Percentiles rank a stretch among this genome's conserved stretches.
Evolutionary conservation across 2,329 filamentous ascomycete species (phyloP).

Genomic region (Aspergillus novoparasiticus): DNA sequence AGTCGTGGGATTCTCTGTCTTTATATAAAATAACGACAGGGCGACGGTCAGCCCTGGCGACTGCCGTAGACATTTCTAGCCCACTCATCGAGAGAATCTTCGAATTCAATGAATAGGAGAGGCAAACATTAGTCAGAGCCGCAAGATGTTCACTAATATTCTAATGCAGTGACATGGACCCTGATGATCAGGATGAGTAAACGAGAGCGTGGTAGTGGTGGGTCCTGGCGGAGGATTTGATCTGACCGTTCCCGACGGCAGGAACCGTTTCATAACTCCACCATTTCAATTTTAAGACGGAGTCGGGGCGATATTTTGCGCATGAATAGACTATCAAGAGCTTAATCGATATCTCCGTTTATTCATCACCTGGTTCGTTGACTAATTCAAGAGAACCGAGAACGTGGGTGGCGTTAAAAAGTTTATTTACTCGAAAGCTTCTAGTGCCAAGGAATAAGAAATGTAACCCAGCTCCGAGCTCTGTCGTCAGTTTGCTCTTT

Average conservation of each 20-base stretch:
- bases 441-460: neutral
- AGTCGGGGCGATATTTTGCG: neutral
- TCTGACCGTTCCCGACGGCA: neutral
- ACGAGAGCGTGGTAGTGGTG: neutral
- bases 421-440: neutral
- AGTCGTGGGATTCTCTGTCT: neutral
- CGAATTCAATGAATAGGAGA: neutral
- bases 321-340: neutral
- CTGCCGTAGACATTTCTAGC: neutral
- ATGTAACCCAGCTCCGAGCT: neutral
- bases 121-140: neutral
- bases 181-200: neutral
- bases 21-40: neutral
- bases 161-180: neutral
- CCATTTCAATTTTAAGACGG: neutral
- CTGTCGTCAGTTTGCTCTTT: neutral
- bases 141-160: neutral
- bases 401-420: neutral
- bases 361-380: neutral
- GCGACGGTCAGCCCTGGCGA: neutral
- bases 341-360: neutral
- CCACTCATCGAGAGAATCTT: neutral
- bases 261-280: neutral
- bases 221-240: constrained; percentile 1
- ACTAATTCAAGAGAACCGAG: neutral